Percentiles rank a stretch among this genome's conserved stretches.
Evolutionary conservation across 805 yeast species (phyloP).

Genomic region (Jamesozyma jinghongensis): DNA sequence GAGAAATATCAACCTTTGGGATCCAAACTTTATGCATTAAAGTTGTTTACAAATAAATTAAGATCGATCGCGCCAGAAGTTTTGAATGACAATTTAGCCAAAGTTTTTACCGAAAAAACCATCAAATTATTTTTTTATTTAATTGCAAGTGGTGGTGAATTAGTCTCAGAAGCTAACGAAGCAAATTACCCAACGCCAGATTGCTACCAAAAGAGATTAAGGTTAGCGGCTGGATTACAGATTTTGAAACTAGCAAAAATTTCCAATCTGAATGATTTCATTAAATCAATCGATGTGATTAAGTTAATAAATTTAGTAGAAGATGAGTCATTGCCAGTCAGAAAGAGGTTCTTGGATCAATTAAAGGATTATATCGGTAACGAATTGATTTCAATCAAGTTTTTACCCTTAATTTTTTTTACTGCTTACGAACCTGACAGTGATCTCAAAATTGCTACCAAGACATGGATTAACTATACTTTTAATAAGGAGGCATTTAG

Average conservation of each 20-base stretch:
- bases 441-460: conserved; percentile 39
- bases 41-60: conserved; percentile 52
- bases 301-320: conserved; percentile 51
- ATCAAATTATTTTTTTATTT: conserved; percentile 57
- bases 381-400: conserved; percentile 52
- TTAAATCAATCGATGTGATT: conserved; percentile 44
- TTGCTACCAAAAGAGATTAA: conserved; percentile 47
- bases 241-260: conserved; percentile 55
- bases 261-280: conserved; percentile 42
- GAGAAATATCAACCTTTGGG: conserved; percentile 30
- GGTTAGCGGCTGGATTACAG: conserved; percentile 59
- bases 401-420: conserved; percentile 59
- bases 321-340: conserved; percentile 53
- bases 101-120: conserved; percentile 50
- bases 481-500: conserved; percentile 28
- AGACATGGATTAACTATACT: conserved; percentile 66
- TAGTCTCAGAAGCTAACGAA: conserved; percentile 38
- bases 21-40: conserved; percentile 45
- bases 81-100: conserved; percentile 32
- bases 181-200: conserved; percentile 53
- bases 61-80: conserved; percentile 29
- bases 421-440: conserved; percentile 66
- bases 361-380: conserved; percentile 44
- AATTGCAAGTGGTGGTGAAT: conserved; percentile 71
- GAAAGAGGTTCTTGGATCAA: conserved; percentile 41